A percentile compares a stretch with the other conserved stretches of the same genome.
Evolutionary conservation across 495 filamentous ascomycete genomes (phyloP).

Genomic region (Penicillium angulare): DNA sequence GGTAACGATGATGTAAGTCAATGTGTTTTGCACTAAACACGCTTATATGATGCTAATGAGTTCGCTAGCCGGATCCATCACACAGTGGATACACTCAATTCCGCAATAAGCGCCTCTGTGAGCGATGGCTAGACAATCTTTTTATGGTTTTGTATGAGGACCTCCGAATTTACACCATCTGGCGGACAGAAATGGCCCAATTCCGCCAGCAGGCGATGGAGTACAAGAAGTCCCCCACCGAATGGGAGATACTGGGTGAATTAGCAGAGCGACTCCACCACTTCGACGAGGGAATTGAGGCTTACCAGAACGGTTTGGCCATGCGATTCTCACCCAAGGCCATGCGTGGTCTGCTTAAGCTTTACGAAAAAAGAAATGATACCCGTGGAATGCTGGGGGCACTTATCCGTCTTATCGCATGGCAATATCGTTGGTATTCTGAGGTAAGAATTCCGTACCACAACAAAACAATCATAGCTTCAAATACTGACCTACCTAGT

Average conservation of each 20-base stretch:
- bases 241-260: conserved; percentile 97
- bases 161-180: conserved; percentile 96
- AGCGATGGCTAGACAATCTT: conserved; percentile 96
- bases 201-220: conserved; percentile 83
- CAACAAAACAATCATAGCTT: background rate
- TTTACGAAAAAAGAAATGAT: conserved; percentile 71
- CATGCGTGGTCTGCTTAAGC: conserved; percentile 75
- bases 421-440: conserved; percentile 99
- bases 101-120: conserved; percentile 94
- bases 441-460: conserved; percentile 54
- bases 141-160: conserved; percentile 99
- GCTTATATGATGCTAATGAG: too few species aligned
- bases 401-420: conserved; percentile 85
- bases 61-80: conserved; percentile 50
- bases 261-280: conserved; percentile 91
- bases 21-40: too few species aligned
- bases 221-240: conserved; percentile 92
- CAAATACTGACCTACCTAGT: conserved; percentile 48
- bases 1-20: conserved; percentile 78
- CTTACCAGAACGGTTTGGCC: conserved; percentile 78
- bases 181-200: conserved; percentile 95
- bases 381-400: conserved; percentile 73
- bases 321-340: conserved; percentile 89
- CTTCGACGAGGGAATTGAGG: conserved; percentile 83
- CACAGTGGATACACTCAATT: conserved; percentile 63